Conservation (phyloP, 352 stramenopile genomes). For the Aphanomyces astaci region DNA sequence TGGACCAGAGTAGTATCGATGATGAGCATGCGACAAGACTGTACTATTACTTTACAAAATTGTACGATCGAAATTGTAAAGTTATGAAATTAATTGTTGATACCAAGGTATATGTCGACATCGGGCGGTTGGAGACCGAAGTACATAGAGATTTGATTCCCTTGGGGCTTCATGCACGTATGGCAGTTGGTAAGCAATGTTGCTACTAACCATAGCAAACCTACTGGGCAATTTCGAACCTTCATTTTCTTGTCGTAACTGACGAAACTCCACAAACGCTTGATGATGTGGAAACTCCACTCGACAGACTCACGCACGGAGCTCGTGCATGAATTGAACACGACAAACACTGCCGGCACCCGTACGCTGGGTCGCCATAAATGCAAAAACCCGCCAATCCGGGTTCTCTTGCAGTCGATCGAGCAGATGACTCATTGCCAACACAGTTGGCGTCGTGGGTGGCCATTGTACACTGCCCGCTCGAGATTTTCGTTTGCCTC, state of each 20-base stretch:
- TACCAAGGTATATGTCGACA: neutral
- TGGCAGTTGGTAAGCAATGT: conserved; percentile 1
- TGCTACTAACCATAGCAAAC: conserved; percentile 1
- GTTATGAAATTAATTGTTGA: neutral
- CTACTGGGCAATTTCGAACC: neutral
- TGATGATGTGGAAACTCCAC: neutral
- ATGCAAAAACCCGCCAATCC: neutral
- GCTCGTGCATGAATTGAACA: conserved; percentile 12
- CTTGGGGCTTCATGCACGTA: conserved; percentile 2
- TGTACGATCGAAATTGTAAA: neutral
- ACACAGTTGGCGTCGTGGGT: conserved; percentile 9
- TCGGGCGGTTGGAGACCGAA: neutral
- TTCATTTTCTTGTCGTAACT: conserved; percentile 9
- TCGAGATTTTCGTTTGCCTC: conserved; percentile 3
- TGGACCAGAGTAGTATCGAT: too few relatives aligned
- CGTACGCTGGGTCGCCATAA: conserved; percentile 4
- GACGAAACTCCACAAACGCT: neutral
- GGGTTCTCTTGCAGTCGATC: neutral
- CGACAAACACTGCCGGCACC: neutral
- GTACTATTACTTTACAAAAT: neutral
- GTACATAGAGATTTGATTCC: neutral
- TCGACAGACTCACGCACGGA: conserved; percentile 1
- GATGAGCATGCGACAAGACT: too few relatives aligned
- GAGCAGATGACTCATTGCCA: conserved; percentile 7
- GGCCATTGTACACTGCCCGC: conserved; percentile 14